Base-by-base conservation (phyloP, 148 eudicot species). In the Vaccinium darrowii region DNA sequence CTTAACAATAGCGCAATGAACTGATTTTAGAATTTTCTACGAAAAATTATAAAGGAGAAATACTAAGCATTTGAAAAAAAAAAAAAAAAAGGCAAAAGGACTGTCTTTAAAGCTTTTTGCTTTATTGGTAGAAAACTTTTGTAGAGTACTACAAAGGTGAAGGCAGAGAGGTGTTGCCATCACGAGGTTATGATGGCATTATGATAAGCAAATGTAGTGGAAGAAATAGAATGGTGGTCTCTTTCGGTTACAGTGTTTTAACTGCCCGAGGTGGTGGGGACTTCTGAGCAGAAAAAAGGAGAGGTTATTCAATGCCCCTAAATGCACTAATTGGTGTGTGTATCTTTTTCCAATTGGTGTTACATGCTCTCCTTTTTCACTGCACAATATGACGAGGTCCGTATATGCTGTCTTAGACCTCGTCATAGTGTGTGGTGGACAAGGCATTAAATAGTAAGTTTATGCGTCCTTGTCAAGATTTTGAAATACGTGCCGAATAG, bases 141-240 rank as follows among this genome's bases (percentile, higher is more conserved):
- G 15, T 8, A n/a, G 84, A 81, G 86, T 63, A 84, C 84, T 63
- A 84, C 84, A 84, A 86, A 84, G 84, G 69, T 21, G 50, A 79
- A 71, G 47, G 47, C 47, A 43, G 62, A 30, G 47, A 3, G 65
- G 49, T 49, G 82, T 69, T 57, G 54, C 58, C 13, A 79, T 85
- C 86, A 88, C 73, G 84, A 83, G 77, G 88, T 51, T 7, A 86
- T 89, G 82, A 86, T 86, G 90, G 84, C 90, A 79, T n/a, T 86
- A 86, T 89, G 88, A 89, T 89, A 72, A 89, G 87, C 80, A 76
- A 21, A 78, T 33, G 19, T 21, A 16, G 73, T 12, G 73, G 73
- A 25, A 62, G 39, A 85, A 82, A 82, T 86, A 85, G 82, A 89
- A 89, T 84, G 78, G 90, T 79, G 87, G 90, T 84, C 85, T n/a